phyloP scores from a whole-genome alignment of 2,329 filamentous ascomycete genomes.

The Penicillium freii region DNA sequence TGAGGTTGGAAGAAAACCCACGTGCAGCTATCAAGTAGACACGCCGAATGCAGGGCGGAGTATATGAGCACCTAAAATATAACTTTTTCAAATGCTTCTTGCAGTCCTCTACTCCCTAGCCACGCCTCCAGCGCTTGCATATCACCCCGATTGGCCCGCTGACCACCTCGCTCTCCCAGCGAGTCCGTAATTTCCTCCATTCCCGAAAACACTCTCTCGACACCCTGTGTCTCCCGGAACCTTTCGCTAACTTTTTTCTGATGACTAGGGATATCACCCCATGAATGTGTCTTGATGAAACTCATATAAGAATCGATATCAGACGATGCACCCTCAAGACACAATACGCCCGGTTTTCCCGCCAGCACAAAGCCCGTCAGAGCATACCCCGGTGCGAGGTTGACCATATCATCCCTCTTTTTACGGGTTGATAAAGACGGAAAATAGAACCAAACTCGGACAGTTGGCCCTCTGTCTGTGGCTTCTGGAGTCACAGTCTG shows the following conservation, averaged over 20 bases:
- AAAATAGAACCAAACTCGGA: constrained; percentile 64
- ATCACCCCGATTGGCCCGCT: constrained; percentile 35
- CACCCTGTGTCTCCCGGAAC: constrained; percentile 44
- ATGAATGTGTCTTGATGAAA: constrained; percentile 63
- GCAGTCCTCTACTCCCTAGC: constrained; percentile 27
- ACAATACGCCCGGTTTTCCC: constrained; percentile 55
- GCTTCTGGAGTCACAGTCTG: neutral
- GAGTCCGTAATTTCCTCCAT: constrained; percentile 39
- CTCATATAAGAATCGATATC: constrained; percentile 60
- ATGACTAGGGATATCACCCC: constrained; percentile 61
- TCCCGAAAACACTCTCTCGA: constrained; percentile 28
- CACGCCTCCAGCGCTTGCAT: constrained; percentile 37
- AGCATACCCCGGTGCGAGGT: constrained; percentile 51
- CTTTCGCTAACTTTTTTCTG: constrained; percentile 63
- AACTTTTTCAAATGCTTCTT: constrained; percentile 33
- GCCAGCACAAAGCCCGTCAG: constrained; percentile 61
- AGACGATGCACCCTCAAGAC: constrained; percentile 39
- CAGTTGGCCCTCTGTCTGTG: constrained; percentile 30
- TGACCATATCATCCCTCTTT: constrained; percentile 59
- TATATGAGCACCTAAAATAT: constrained; percentile 26
- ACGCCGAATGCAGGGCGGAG: neutral
- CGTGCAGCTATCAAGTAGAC: neutral
- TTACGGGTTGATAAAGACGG: constrained; percentile 59
- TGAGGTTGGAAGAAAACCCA: neutral
- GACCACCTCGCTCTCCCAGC: constrained; percentile 32